These are phyloP conservation scores for Zasmidium angulare DNA, from an alignment of 2,329 filamentous ascomycete genomes.

Conservation along the genomic window DNA sequence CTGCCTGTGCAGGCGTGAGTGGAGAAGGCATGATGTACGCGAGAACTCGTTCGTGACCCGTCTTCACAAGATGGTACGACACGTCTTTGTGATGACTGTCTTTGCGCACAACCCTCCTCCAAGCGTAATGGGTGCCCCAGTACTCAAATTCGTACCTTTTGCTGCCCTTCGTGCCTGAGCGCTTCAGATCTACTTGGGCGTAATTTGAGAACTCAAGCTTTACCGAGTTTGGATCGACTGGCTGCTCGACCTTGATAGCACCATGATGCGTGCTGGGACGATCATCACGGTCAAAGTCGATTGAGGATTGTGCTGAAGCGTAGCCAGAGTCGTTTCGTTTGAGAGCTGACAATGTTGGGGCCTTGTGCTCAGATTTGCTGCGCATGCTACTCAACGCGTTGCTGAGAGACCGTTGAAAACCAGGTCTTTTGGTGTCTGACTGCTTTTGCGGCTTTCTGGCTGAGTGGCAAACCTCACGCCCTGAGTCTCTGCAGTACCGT, in stretches of 20 bases:
- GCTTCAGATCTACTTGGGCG: slow-evolving; percentile 80
- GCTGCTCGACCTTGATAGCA: slow-evolving; percentile 10
- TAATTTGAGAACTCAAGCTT: slow-evolving; percentile 98
- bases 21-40: slow-evolving; percentile 84
- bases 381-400: slow-evolving; percentile 58
- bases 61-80: slow-evolving; percentile 77
- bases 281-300: slow-evolving; percentile 43
- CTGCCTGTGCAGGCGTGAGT: slow-evolving; percentile 67
- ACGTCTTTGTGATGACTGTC: slow-evolving; percentile 63
- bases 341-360: slow-evolving; percentile 41
- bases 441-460: slow-evolving; percentile 67
- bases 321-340: slow-evolving; percentile 62
- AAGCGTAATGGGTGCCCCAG: slow-evolving; percentile 83
- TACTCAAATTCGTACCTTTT: slow-evolving; percentile 91
- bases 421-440: slow-evolving; percentile 46
- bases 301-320: slow-evolving; percentile 37
- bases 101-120: slow-evolving; percentile 73
- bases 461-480: slow-evolving; percentile 86
- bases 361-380: slow-evolving; percentile 55
- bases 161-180: slow-evolving; percentile 62
- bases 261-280: slow-evolving; percentile 49
- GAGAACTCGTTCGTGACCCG: slow-evolving; percentile 63
- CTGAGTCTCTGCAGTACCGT: slow-evolving; percentile 88
- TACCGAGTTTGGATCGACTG: slow-evolving; percentile 60
- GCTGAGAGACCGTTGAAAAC: slow-evolving; percentile 59